phyloP scores from a whole-genome alignment of 2,329 filamentous ascomycete genomes.

The Stachybotrys elegans region DNA sequence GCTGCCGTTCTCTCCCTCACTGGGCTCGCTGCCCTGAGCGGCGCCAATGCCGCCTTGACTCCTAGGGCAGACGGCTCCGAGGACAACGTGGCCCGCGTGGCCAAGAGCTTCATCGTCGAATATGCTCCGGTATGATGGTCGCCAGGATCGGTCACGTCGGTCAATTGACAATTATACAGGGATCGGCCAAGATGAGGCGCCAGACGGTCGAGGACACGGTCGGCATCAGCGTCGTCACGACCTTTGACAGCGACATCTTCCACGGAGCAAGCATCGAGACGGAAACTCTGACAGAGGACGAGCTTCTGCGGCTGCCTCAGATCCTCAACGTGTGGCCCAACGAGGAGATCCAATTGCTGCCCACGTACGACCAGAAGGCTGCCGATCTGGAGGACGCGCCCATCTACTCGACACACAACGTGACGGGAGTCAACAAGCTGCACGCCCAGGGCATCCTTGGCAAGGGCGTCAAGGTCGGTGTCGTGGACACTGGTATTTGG shows the following conservation, averaged over 20 bases:
- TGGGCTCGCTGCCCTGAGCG: neutral
- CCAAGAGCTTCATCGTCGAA: constrained; percentile 4
- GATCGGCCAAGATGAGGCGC: neutral
- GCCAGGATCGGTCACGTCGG: no score
- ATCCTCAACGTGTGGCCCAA: constrained; percentile 17
- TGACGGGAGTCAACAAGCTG: constrained; percentile 17
- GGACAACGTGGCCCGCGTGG: neutral
- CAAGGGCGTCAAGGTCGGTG: constrained; percentile 16
- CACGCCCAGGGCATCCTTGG: constrained; percentile 17
- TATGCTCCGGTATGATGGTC: neutral
- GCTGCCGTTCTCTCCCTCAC: neutral
- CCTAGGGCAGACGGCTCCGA: neutral
- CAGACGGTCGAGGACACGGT: neutral
- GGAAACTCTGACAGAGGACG: constrained; percentile 11
- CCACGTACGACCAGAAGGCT: neutral
- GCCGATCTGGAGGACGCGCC: constrained; percentile 1
- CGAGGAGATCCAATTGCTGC: constrained; percentile 2
- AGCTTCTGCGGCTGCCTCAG: constrained; percentile 11
- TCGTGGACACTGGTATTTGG: constrained; percentile 20
- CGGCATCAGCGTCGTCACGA: constrained; percentile 7
- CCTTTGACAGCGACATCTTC: constrained; percentile 14
- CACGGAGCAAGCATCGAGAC: constrained; percentile 16
- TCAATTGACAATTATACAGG: neutral
- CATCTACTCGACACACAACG: constrained; percentile 16
- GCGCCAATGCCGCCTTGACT: neutral